Evolutionary conservation across 352 stramenopile species (phyloP), one percentile per base, ranked within the genome.

Genomic region (Globisporangium orthogonon): DNA sequence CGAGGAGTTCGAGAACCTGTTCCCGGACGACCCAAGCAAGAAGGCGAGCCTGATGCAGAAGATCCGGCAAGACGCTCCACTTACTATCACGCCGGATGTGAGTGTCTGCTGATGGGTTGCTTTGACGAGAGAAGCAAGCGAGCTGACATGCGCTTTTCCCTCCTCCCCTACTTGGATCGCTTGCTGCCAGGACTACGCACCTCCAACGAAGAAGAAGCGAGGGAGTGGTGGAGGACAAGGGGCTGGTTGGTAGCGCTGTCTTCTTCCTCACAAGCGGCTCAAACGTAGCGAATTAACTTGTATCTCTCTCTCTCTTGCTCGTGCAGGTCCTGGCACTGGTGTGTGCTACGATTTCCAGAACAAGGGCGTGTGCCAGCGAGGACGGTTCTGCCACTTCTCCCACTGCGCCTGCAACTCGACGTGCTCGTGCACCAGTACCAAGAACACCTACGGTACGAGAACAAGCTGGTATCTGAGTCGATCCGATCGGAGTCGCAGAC

Each of bases 271-370:
- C 23, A 23, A 23, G 23, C 23, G 23, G 23, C 23, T 23, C 23
- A 23, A 23, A 23, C 0, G 23, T 1, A 23, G 23, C 23, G 23
- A 23, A 23, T 23, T 23, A 23, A 23, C 23, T 23, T 23, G 23
- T 23, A 23, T 23, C 1, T 23, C 23, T 23, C 23, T 23, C 23
- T 23, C 23, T 23, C 23, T 23, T 18, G 29, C n/a, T 3, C n/a
- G 28, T 47, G 40, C 64, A 80, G 67, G 69, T 2, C 54, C 78
- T 45, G 83, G 85, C 45, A 89, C 79, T 41, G 85, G 85, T 43
- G 85, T 94, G 35, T 94, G 85, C 59, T 94, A 94, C 60, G 85
- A 94, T 37, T 94, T 94, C 46, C 85, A 94, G 60, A 94, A 94
- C 67, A 94, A 94, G 49, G 85, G 85, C 11, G 76, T 91, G 9